Percentiles rank a stretch among this genome's conserved stretches.
Evolutionary conservation across 225 moss, liverwort and hornwort genomes (phyloP).

Genomic region (Marchantia polymorpha): DNA sequence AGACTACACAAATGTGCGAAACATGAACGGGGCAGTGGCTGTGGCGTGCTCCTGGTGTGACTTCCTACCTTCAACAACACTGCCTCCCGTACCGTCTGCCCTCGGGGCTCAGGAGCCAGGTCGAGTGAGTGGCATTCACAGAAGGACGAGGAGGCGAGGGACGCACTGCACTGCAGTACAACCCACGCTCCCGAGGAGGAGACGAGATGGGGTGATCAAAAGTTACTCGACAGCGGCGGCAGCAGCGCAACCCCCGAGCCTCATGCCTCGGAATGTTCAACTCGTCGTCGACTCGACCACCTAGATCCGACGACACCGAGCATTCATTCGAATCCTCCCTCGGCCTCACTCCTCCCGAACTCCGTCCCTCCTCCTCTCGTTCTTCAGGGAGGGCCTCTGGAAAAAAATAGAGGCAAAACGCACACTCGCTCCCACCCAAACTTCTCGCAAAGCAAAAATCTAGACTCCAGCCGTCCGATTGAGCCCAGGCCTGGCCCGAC

Average conservation of each 20-base stretch:
- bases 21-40: not conserved
- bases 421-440: too few relatives aligned
- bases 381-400: not conserved
- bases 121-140: not conserved
- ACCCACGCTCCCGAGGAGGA: not conserved
- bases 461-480: not conserved
- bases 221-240: not conserved
- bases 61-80: not conserved
- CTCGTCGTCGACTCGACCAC: not conserved
- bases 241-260: not conserved
- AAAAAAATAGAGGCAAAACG: not conserved
- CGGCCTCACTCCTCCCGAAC: not conserved
- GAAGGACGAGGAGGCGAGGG: not conserved
- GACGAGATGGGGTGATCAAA: too few relatives aligned
- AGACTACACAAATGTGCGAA: not conserved
- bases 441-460: not conserved
- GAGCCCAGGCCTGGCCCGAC: too few relatives aligned
- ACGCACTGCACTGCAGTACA: slow-evolving; percentile 6
- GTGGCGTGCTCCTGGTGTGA: not conserved
- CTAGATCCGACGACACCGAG: not conserved
- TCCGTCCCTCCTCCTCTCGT: not conserved
- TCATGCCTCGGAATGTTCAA: not conserved
- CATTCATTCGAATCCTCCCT: not conserved
- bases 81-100: not conserved
- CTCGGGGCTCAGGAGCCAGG: too few relatives aligned